phyloP scores from a whole-genome alignment of 805 yeast genomes.

The Kazachstania bromeliacearum region DNA sequence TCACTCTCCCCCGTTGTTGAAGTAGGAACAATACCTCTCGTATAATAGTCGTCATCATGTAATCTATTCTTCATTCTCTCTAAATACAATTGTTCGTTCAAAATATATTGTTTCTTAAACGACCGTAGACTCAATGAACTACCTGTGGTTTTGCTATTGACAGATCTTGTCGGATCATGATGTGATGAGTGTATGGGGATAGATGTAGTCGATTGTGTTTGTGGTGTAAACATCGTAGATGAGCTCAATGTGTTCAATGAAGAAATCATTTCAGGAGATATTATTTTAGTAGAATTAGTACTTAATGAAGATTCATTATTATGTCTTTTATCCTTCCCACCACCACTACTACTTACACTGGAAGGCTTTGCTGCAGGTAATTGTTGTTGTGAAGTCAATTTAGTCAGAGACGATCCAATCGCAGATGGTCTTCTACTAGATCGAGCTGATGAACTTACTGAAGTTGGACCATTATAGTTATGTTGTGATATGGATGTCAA shows the following conservation, averaged over 20 bases:
- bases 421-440: constrained; percentile 8
- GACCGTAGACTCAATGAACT: constrained; percentile 8
- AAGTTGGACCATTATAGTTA: constrained; percentile 1
- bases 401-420: neutral
- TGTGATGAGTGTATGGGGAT: neutral
- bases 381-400: constrained; percentile 1
- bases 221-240: neutral
- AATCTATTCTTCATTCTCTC: constrained; percentile 51
- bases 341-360: constrained; percentile 1
- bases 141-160: neutral
- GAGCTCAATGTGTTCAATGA: constrained; percentile 3
- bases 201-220: neutral
- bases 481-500: neutral
- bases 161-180: neutral
- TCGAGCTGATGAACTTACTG: constrained; percentile 37
- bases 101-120: constrained; percentile 23
- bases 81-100: constrained; percentile 61
- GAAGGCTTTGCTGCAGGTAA: constrained; percentile 2
- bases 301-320: too few relatives aligned
- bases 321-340: neutral
- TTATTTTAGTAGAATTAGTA: constrained; percentile 1
- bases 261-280: constrained; percentile 3
- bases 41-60: constrained; percentile 57
- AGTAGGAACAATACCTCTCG: constrained; percentile 47
- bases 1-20: constrained; percentile 19